Evolutionary conservation across 305 asterid species (phyloP), one percentile per base, ranked within the genome.

Genomic region (Caryopteris hybrid): DNA sequence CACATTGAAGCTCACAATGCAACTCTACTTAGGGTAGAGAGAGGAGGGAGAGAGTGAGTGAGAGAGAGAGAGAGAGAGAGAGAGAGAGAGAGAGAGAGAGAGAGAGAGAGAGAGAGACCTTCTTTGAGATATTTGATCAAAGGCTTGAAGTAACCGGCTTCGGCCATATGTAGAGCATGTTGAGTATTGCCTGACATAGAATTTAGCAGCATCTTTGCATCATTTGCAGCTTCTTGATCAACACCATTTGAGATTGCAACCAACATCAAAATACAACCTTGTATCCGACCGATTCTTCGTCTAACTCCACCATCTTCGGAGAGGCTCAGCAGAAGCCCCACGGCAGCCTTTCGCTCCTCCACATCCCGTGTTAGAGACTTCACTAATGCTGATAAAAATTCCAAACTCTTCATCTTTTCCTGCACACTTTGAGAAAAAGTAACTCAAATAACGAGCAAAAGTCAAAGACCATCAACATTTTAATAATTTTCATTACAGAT

Each of bases 81-180:
- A n/a, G 4, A 25, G 4, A 25, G 3, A 1, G 4, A 2, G 2
- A 25, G 31, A 25, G 4, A 25, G 31, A 25, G 31, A 4, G 31
- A 1, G 31, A 25, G 31, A 25, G 31, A 25, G 31, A 25, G 2
- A 25, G 31, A 25, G 31, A 25, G 31, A 90, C 98, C 98, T 83
- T 88, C 81, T 64, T 77, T 84, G 27, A 90, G 82, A 79, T 85
- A 82, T 57, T 76, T 84, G 58, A 90, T 78, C 17, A 90, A 76
- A 54, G 99, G 99, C 81, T 77, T 85, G 84, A 90, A 93, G 68
- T 87, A 93, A 43, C 96, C 95, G 29, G 97, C 99, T 74, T 90
- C 99, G 9, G 99, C 97, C 93, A 93, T 92, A 74, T 92, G 87
- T 64, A 90, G 91, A 69, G 86, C 95, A 79, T 87, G 85, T 51